A percentile compares a stretch with the other conserved stretches of the same genome.
These are phyloP conservation scores for Aspergillus avenaceus DNA, from an alignment of 495 filamentous ascomycete genomes.

Conservation along the genomic window DNA sequence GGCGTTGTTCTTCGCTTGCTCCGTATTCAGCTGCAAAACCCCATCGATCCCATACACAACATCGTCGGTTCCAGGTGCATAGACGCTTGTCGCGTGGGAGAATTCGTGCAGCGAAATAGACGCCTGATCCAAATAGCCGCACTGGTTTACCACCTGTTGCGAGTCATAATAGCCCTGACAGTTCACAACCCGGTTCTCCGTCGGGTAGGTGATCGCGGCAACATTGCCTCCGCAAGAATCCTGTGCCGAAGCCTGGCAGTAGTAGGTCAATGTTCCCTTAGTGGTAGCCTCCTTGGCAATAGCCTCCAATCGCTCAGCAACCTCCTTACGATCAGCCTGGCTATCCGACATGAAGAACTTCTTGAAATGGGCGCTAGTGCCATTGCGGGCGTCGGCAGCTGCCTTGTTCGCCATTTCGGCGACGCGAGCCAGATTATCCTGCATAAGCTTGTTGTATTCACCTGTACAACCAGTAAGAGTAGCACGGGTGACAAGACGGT, in stretches of 20 bases:
- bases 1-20: constrained; percentile 8
- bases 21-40: constrained; percentile 8
- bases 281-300: constrained; percentile 14
- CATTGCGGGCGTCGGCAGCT: constrained; percentile 12
- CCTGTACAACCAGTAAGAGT: constrained; percentile 7
- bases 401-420: constrained; percentile 15
- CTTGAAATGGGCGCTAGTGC: constrained; percentile 7
- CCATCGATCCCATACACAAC: constrained; percentile 11
- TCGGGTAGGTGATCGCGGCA: constrained; percentile 15
- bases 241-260: constrained; percentile 8
- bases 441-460: constrained; percentile 9
- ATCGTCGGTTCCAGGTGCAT: constrained; percentile 16
- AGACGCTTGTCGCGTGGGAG: constrained; percentile 10
- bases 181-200: constrained; percentile 12
- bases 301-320: constrained; percentile 12
- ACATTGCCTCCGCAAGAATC: constrained; percentile 16
- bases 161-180: constrained; percentile 16
- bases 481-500: constrained; percentile 3
- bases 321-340: constrained; percentile 5
- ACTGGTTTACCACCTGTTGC: background rate
- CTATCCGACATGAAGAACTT: constrained; percentile 15
- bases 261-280: constrained; percentile 12
- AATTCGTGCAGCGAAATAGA: constrained; percentile 16
- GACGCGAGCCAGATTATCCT: constrained; percentile 7
- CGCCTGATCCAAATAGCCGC: constrained; percentile 4